A percentile compares a stretch with the other conserved stretches of the same genome.
These are phyloP conservation scores for Aciculosporium take DNA, from an alignment of 2,329 filamentous ascomycete genomes.

Conservation along the genomic window DNA sequence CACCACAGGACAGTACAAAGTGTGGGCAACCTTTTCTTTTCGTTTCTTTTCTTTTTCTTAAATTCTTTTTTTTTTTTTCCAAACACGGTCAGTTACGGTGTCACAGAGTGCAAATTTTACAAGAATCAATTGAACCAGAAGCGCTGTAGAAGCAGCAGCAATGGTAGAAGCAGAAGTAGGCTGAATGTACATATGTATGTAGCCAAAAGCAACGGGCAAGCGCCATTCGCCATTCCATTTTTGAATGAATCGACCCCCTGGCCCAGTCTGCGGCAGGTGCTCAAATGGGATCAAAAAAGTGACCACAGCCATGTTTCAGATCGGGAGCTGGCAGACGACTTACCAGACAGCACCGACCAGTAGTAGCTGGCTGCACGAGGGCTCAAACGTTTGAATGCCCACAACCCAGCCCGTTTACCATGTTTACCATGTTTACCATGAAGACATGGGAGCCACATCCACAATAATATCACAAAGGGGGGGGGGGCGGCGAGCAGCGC, in stretches of 20 bases:
- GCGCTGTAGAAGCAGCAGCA: not conserved
- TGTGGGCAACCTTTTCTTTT: too few species aligned
- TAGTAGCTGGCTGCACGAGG: not conserved
- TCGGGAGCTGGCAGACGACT: conserved; percentile 1
- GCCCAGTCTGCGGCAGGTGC: not conserved
- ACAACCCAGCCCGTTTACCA: too few species aligned
- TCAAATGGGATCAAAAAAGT: not conserved
- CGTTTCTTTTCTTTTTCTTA: too few species aligned
- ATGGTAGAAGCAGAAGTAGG: not conserved
- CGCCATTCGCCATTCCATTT: too few species aligned
- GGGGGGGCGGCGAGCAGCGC: too few species aligned
- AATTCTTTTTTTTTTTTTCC: too few species aligned
- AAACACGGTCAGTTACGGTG: not conserved
- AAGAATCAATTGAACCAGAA: not conserved
- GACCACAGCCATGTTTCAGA: conserved; percentile 2
- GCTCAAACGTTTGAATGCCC: too few species aligned
- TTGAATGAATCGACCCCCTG: not conserved
- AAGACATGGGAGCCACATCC: too few species aligned
- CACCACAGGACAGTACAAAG: not conserved
- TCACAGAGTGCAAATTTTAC: not conserved
- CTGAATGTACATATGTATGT: not conserved
- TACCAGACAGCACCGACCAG: not conserved
- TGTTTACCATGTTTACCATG: too few species aligned
- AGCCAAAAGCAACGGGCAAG: not conserved
- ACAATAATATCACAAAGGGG: too few species aligned